Percentiles rank a stretch among this genome's conserved stretches.
Conservation (phyloP, 768 basidiomycete species). For the Sporobolomyces phaffii region DNA sequence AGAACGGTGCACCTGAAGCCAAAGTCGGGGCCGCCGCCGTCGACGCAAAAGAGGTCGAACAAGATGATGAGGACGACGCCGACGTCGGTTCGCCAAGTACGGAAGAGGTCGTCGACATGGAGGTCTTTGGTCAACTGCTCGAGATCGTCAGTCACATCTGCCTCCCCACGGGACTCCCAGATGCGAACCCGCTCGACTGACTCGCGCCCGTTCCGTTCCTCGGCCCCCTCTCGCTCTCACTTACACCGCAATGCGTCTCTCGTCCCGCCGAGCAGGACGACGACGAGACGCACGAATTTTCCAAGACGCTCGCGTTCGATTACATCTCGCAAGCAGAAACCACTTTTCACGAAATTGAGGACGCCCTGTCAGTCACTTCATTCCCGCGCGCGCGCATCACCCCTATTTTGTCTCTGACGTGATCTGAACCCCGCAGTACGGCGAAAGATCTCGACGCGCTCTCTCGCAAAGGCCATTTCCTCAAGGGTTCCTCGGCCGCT, state of each 20-base stretch:
- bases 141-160: constrained; percentile 59
- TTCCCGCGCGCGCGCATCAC: neutral
- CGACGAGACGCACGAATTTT: constrained; percentile 64
- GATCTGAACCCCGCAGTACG: constrained; percentile 10
- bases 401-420: no score
- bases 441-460: constrained; percentile 58
- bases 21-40: neutral
- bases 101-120: constrained; percentile 60
- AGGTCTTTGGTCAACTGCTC: constrained; percentile 75
- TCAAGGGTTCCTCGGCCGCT: constrained; percentile 95
- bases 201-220: no score
- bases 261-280: constrained; percentile 56
- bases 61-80: neutral
- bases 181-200: no score
- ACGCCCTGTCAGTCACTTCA: constrained; percentile 60
- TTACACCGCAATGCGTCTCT: no score
- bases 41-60: neutral
- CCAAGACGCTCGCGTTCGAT: constrained; percentile 65
- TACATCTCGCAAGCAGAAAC: constrained; percentile 73
- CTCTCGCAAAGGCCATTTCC: constrained; percentile 77
- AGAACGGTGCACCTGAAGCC: constrained; percentile 3
- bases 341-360: constrained; percentile 74
- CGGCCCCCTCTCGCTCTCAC: constrained; percentile 33
- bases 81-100: constrained; percentile 9
- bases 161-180: constrained; percentile 37